A percentile compares a stretch with the other conserved stretches of the same genome.
phyloP scores from a whole-genome alignment of 2,329 filamentous ascomycete genomes.

The Aspergillus sp. region DNA sequence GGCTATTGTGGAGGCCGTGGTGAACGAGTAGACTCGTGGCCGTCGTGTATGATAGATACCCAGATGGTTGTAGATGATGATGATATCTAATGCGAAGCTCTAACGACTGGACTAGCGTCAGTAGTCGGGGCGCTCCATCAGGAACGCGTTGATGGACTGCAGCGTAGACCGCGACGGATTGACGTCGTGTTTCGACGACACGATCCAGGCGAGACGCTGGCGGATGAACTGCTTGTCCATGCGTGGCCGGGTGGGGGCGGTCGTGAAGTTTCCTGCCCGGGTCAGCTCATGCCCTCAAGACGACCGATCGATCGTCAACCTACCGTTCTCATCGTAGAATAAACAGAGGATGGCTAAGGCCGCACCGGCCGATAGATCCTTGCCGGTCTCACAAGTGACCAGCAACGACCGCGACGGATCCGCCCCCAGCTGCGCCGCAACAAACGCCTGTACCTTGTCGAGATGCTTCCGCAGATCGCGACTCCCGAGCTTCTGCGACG shows the following conservation, averaged over 20 bases:
- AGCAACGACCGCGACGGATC: slow-evolving; percentile 44
- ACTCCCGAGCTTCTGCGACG: slow-evolving; percentile 73
- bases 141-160: slow-evolving; percentile 86
- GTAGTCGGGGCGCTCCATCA: slow-evolving; percentile 60
- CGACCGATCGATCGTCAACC: slow-evolving; percentile 12
- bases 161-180: slow-evolving; percentile 83
- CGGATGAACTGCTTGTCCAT: slow-evolving; percentile 77
- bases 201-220: slow-evolving; percentile 75
- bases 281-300: not conserved
- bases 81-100: slow-evolving; percentile 2
- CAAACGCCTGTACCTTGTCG: slow-evolving; percentile 60
- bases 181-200: slow-evolving; percentile 72
- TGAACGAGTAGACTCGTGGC: slow-evolving; percentile 36
- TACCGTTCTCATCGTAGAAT: slow-evolving; percentile 66
- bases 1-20: slow-evolving; percentile 48
- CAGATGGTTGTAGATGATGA: slow-evolving; percentile 3
- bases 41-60: slow-evolving; percentile 7
- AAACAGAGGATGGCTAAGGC: slow-evolving; percentile 75
- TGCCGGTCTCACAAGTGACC: slow-evolving; percentile 73
- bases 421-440: slow-evolving; percentile 34
- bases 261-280: slow-evolving; percentile 31
- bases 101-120: slow-evolving; percentile 12
- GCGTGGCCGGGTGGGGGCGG: slow-evolving; percentile 21
- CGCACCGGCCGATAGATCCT: slow-evolving; percentile 75
- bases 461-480: slow-evolving; percentile 76